These are phyloP conservation scores for Xylaria arbuscula DNA, from an alignment of 2,329 filamentous ascomycete genomes.

Conservation along the genomic window DNA sequence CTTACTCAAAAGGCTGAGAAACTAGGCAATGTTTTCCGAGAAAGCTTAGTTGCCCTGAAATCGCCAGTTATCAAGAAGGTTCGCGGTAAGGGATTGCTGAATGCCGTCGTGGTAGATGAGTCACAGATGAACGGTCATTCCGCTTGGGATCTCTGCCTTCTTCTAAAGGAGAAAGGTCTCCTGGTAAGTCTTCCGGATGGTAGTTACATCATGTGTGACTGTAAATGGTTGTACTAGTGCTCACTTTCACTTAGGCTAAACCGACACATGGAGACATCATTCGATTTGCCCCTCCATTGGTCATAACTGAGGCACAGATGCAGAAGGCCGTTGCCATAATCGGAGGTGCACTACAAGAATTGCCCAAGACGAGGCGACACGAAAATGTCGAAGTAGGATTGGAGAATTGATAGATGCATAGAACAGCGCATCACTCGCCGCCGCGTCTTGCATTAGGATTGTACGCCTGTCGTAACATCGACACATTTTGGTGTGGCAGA, in stretches of 20 bases:
- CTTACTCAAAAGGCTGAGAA: conserved; percentile 84
- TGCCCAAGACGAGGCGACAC: conserved; percentile 71
- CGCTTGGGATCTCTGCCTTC: conserved; percentile 95
- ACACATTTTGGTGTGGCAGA: conserved; percentile 32
- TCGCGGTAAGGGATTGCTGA: conserved; percentile 92
- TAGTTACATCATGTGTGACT: conserved; percentile 26
- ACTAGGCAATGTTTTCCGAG: conserved; percentile 84
- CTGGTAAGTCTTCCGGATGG: conserved; percentile 70
- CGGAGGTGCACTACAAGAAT: conserved; percentile 80
- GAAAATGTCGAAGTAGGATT: conserved; percentile 48
- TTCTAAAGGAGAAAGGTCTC: conserved; percentile 94
- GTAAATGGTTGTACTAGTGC: conserved; percentile 33
- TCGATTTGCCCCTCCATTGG: conserved; percentile 92
- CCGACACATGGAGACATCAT: conserved; percentile 99
- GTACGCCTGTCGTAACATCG: conserved; percentile 21
- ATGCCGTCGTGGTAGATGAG: conserved; percentile 97
- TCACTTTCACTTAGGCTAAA: conserved; percentile 76
- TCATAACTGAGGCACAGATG: conserved; percentile 91
- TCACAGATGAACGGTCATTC: conserved; percentile 83
- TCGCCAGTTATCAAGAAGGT: conserved; percentile 84
- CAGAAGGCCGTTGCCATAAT: conserved; percentile 82
- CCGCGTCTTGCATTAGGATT: conserved; percentile 32
- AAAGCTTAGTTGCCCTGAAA: conserved; percentile 78
- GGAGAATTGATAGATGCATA: conserved; percentile 40
- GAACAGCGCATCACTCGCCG: conserved; percentile 14